A percentile compares a stretch with the other conserved stretches of the same genome.
Conservation (phyloP, 805 yeast genomes). For the Cyberlindnera nakhonratchasimensis region DNA sequence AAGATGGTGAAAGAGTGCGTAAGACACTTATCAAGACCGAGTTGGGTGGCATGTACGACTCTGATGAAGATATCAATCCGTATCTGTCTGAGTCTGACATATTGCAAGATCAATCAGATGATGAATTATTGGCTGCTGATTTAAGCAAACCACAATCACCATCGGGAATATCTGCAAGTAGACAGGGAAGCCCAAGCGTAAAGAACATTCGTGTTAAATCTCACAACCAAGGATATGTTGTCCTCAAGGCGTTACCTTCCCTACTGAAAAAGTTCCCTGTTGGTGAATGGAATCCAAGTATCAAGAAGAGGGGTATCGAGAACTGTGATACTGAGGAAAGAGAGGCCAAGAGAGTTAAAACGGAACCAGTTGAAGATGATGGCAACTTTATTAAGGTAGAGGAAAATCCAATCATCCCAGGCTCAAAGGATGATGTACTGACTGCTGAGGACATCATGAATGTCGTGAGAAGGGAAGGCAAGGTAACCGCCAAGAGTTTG, state of each 20-base stretch:
- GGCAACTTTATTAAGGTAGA: constrained; percentile 7
- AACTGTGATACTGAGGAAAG: constrained; percentile 28
- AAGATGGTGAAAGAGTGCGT: constrained; percentile 83
- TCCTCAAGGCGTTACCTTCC: constrained; percentile 59
- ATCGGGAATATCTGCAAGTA: constrained; percentile 13
- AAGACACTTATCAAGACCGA: constrained; percentile 83
- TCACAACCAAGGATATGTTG: constrained; percentile 50
- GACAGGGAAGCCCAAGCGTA: constrained; percentile 23
- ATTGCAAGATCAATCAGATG: constrained; percentile 41
- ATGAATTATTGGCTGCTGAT: constrained; percentile 38
- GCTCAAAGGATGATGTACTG: constrained; percentile 29
- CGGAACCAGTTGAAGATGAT: constrained; percentile 27
- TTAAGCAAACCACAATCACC: constrained; percentile 28
- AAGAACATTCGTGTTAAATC: constrained; percentile 41
- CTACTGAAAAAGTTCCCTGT: constrained; percentile 64
- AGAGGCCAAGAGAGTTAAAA: constrained; percentile 39
- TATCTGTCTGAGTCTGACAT: constrained; percentile 70
- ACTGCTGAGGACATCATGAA: constrained; percentile 71
- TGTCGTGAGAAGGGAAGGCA: constrained; percentile 46
- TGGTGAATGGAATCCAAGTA: constrained; percentile 82
- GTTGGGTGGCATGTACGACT: constrained; percentile 68
- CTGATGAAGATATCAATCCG: constrained; percentile 86
- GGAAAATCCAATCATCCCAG: constrained; percentile 13
- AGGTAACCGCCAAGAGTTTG: constrained; percentile 56
- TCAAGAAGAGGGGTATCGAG: constrained; percentile 34